Evolutionary conservation across 2,329 filamentous ascomycete species (phyloP), one percentile per base, ranked within the genome.

Genomic region (Diaporthe sp.): DNA sequence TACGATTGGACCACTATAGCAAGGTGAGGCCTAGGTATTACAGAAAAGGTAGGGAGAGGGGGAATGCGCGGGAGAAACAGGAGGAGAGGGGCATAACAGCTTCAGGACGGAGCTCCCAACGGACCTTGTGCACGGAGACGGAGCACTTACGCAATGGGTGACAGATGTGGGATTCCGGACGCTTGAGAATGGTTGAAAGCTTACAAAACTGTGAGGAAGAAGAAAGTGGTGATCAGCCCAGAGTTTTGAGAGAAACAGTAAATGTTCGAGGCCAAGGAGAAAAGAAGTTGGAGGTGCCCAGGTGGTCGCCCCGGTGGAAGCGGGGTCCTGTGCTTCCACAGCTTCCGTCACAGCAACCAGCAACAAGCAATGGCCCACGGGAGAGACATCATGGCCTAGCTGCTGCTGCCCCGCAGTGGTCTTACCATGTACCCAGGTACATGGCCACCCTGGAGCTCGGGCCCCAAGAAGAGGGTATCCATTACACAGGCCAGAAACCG

Each of bases 271-370:
- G 37, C 44, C 62, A 68, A 34, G 22, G 46, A 28, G 62, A 51
- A 31, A 12, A 49, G 62, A 68, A 68, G 62, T 37, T 51, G 62
- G 62, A 68, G 53, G 12, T 39, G 62, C 46, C 62, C 44, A 68
- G 62, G 44, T 53, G 70, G 73, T 70, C 75, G 73, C 73, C 49
- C 22, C 25, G 49, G 49, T 51, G 68, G 75, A 75, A 76, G 75
- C 73, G 75, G 75, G 75, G 75, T 76, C 70, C 75, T 72, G 67
- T 60, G 70, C 70, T 73, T 42, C 75, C 75, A 71, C 44, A 71
- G 60, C 70, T 76, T 75, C 73, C 70, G 73, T 51, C 58, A 65
- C 31, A 37, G 42, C 61, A 76, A 49, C 51, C 15, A 71, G 53
- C 61, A 37, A 34, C 25, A 34, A 61, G 57, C 60, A 68, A 25